Evolutionary conservation across 1,139 yeast species (phyloP).

Genomic region (Diutina rugosa): DNA sequence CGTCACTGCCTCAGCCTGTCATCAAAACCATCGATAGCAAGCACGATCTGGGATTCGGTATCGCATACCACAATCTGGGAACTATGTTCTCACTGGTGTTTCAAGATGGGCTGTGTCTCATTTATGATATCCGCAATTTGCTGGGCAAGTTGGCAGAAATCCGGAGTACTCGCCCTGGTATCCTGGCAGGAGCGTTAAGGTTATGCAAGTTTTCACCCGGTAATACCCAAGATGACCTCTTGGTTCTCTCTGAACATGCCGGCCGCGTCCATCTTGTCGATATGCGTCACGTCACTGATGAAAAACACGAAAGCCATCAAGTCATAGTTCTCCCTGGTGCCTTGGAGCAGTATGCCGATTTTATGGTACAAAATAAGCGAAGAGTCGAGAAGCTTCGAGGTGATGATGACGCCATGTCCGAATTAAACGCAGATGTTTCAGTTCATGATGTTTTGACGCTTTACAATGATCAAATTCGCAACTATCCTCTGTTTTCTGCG

Average conservation of each 20-base stretch:
- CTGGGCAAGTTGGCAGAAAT: conserved; percentile 23
- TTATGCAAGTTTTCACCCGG: conserved; percentile 54
- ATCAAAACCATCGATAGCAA: conserved; percentile 32
- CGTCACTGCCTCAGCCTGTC: conserved; percentile 18
- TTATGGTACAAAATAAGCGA: not conserved
- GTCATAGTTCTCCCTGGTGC: conserved; percentile 40
- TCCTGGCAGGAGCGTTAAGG: conserved; percentile 48
- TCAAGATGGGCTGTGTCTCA: conserved; percentile 70
- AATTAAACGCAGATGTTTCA: not conserved
- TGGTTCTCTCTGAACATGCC: conserved; percentile 71
- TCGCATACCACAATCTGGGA: conserved; percentile 67
- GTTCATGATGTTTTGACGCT: conserved; percentile 7
- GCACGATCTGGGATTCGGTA: conserved; percentile 75
- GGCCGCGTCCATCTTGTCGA: conserved; percentile 80
- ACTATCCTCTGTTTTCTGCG: conserved; percentile 14
- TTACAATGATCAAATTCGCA: conserved; percentile 6
- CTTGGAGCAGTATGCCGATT: conserved; percentile 3
- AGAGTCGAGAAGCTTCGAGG: not conserved
- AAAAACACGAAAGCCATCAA: conserved; percentile 42
- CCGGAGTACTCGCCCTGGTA: conserved; percentile 48
- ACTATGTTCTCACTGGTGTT: conserved; percentile 65
- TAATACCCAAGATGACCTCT: conserved; percentile 53
- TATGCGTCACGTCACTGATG: conserved; percentile 39
- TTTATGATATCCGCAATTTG: conserved; percentile 64
- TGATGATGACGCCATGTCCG: not conserved